Evolutionary conservation across 768 basidiomycete species (phyloP).

Genomic region (Amanita fuliginea): DNA sequence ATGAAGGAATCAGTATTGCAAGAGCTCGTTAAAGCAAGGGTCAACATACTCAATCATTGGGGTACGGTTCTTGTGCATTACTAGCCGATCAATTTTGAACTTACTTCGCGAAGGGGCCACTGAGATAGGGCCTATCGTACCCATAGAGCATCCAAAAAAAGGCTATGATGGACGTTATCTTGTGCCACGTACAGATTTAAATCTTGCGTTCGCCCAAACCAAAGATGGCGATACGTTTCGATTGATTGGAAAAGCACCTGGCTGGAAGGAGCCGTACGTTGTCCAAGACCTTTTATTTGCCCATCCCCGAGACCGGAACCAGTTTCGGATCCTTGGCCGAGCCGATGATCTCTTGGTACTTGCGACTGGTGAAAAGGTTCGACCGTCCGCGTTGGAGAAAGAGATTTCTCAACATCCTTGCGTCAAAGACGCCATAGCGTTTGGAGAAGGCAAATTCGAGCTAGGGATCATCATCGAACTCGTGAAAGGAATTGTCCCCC

Average conservation of each 20-base stretch:
- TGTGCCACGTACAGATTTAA: slow-evolving; percentile 22
- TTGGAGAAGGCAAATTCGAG: slow-evolving; percentile 23
- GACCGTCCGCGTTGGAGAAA: slow-evolving; percentile 21
- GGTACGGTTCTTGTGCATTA: slow-evolving; percentile 13
- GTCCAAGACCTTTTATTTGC: slow-evolving; percentile 27
- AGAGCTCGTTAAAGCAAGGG: slow-evolving; percentile 18
- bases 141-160: slow-evolving; percentile 17
- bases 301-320: slow-evolving; percentile 19
- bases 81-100: neutral
- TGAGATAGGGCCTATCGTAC: slow-evolving; percentile 26
- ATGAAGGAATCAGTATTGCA: slow-evolving; percentile 24
- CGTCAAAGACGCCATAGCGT: slow-evolving; percentile 25
- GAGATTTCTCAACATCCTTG: slow-evolving; percentile 23
- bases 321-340: slow-evolving; percentile 25
- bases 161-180: slow-evolving; percentile 29
- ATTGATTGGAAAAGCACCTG: slow-evolving; percentile 20
- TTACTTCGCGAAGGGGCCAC: slow-evolving; percentile 17
- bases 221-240: slow-evolving; percentile 17
- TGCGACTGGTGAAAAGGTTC: slow-evolving; percentile 31
- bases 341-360: slow-evolving; percentile 31
- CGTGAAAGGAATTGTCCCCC: slow-evolving; percentile 2
- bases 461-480: slow-evolving; percentile 28
- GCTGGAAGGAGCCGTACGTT: slow-evolving; percentile 21
- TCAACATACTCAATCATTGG: slow-evolving; percentile 30
- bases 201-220: slow-evolving; percentile 16